Evolutionary conservation across 148 eudicot species (phyloP).

Genomic region (Vaccinium corymbosum): DNA sequence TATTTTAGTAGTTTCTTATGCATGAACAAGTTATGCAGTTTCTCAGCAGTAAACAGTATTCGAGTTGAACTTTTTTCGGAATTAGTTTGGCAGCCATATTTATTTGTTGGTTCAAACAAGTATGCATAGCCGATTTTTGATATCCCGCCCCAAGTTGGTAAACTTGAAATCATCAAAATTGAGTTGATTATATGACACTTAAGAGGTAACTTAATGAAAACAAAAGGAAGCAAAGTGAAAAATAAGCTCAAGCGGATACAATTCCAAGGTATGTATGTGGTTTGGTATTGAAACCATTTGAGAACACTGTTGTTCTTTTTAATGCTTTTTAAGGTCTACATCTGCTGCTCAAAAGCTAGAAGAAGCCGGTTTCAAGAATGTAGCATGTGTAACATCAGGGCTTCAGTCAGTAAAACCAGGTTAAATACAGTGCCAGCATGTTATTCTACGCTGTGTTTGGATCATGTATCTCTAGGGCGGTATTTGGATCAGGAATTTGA

Average conservation of each 20-base stretch:
- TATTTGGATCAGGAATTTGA: not conserved
- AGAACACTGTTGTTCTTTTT: not conserved
- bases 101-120: not conserved
- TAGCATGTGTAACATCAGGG: slow-evolving; percentile 89
- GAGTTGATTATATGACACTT: not conserved
- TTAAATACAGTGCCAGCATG: slow-evolving; percentile 16
- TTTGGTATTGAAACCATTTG: not conserved
- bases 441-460: not conserved
- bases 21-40: not conserved
- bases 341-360: slow-evolving; percentile 80
- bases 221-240: not conserved
- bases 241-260: not conserved
- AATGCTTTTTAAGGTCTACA: slow-evolving; percentile 55
- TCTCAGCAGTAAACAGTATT: not conserved
- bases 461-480: not conserved
- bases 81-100: not conserved
- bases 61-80: not conserved
- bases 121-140: not conserved
- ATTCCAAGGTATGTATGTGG: not conserved
- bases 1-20: not conserved
- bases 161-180: not conserved
- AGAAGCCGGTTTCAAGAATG: slow-evolving; percentile 66
- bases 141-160: not conserved
- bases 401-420: slow-evolving; percentile 90
- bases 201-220: not conserved